phyloP scores from a whole-genome alignment of 164 flowering plant genomes.

The Annona squamosa region DNA sequence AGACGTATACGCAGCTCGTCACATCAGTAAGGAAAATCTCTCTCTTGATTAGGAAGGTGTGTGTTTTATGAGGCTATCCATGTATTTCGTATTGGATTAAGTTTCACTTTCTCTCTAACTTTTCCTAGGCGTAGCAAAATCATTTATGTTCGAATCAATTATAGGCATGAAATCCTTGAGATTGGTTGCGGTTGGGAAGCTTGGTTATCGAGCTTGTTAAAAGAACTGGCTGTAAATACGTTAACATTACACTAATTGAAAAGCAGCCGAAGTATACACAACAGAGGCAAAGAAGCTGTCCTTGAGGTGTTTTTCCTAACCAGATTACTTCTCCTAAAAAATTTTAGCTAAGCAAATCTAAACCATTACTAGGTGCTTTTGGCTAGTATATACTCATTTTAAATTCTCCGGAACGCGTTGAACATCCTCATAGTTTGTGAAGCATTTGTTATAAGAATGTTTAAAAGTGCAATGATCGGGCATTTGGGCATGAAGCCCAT shows the following conservation, averaged over 20 bases:
- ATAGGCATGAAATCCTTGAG: conserved; percentile 72
- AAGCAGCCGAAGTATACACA: conserved; percentile 76
- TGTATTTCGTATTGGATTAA: not conserved
- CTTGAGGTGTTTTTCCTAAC: conserved; percentile 45
- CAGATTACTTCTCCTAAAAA: not conserved
- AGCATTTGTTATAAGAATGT: too few relatives aligned
- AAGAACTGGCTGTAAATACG: conserved; percentile 82
- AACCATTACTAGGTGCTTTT: not conserved
- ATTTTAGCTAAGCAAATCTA: not conserved
- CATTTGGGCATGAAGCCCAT: too few relatives aligned
- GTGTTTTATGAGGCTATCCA: conserved; percentile 2
- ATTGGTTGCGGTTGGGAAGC: conserved; percentile 94
- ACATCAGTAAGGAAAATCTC: conserved; percentile 78
- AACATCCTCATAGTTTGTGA: too few relatives aligned
- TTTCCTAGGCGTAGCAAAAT: not conserved
- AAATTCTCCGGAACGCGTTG: too few relatives aligned
- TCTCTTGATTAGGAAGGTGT: conserved; percentile 75
- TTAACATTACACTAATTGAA: conserved; percentile 81
- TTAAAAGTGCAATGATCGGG: too few relatives aligned
- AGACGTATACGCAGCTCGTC: not conserved
- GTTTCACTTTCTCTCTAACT: not conserved
- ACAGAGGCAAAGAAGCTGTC: conserved; percentile 60
- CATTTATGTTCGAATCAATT: conserved; percentile 53
- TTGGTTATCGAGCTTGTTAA: conserved; percentile 84
- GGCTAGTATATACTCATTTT: too few relatives aligned